Evolutionary conservation across 805 yeast genomes (phyloP).

Genomic region (Helenozyma rhizophorensis): DNA sequence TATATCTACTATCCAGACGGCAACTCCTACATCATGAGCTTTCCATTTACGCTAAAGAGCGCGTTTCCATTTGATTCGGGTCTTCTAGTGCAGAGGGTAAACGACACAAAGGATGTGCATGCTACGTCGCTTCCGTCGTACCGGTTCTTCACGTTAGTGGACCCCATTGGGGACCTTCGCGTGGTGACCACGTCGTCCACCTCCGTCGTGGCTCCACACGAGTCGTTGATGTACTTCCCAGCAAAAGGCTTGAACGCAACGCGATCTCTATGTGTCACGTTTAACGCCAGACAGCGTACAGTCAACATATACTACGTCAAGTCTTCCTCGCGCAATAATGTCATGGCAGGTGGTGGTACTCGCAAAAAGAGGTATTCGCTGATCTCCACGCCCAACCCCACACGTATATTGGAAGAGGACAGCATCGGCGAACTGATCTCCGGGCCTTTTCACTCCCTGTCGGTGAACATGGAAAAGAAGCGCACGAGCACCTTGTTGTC

Average conservation of each 20-base stretch:
- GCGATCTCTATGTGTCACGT: constrained; percentile 53
- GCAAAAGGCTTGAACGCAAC: constrained; percentile 25
- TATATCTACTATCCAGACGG: constrained; percentile 62
- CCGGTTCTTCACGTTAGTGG: constrained; percentile 63
- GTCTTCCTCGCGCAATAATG: constrained; percentile 20
- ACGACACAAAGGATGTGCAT: constrained; percentile 7
- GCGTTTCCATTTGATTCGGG: constrained; percentile 71
- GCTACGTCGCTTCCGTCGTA: constrained; percentile 4
- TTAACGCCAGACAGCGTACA: constrained; percentile 39
- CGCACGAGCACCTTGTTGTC: constrained; percentile 39
- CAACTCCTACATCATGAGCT: constrained; percentile 51
- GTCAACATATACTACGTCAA: constrained; percentile 56
- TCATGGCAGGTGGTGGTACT: neutral
- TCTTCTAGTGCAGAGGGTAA: constrained; percentile 53
- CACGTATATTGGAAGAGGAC: constrained; percentile 42
- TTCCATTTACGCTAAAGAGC: constrained; percentile 61
- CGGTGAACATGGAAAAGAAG: constrained; percentile 40
- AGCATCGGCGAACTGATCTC: constrained; percentile 7
- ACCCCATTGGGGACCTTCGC: constrained; percentile 73
- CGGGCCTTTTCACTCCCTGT: constrained; percentile 12
- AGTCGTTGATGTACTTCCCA: constrained; percentile 56
- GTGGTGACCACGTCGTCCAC: constrained; percentile 67
- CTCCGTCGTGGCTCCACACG: constrained; percentile 55
- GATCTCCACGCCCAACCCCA: constrained; percentile 39
- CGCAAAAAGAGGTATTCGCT: constrained; percentile 25